These are phyloP conservation scores for Rauvolfia tetraphylla DNA, from an alignment of 257 asterid genomes.

Conservation along the genomic window DNA sequence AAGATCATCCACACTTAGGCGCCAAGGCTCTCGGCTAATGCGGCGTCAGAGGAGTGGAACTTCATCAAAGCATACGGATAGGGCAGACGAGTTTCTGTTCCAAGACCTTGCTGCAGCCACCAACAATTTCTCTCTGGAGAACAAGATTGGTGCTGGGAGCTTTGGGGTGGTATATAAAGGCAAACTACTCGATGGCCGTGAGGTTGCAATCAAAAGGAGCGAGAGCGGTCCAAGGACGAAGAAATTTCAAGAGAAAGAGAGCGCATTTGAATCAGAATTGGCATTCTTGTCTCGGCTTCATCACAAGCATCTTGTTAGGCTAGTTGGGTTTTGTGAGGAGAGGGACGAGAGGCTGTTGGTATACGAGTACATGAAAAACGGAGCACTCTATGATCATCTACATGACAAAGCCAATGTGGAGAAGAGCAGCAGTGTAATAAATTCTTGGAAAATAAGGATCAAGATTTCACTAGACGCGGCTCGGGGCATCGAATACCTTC, in stretches of 20 bases:
- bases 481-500: conserved; percentile 84
- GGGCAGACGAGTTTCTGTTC: conserved; percentile 69
- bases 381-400: conserved; percentile 73
- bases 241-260: conserved; percentile 81
- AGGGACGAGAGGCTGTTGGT: conserved; percentile 74
- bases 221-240: conserved; percentile 53
- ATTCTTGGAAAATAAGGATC: conserved; percentile 84
- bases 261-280: conserved; percentile 77
- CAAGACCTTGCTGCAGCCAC: conserved; percentile 62
- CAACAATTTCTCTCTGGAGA: conserved; percentile 51
- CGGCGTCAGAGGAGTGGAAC: conserved; percentile 88
- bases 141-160: conserved; percentile 85
- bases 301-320: conserved; percentile 79
- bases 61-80: conserved; percentile 63
- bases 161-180: conserved; percentile 80
- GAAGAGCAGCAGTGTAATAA: conserved; percentile 45
- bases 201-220: conserved; percentile 79
- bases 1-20: conserved; percentile 70
- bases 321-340: conserved; percentile 76
- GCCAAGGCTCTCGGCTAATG: conserved; percentile 79
- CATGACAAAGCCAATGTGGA: conserved; percentile 57
- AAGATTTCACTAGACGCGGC: conserved; percentile 74
- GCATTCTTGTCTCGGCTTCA: conserved; percentile 81
- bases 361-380: conserved; percentile 82
- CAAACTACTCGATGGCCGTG: conserved; percentile 60